Evolutionary conservation across 2,329 filamentous ascomycete genomes (phyloP).

Genomic region (Aspergillus ustus): DNA sequence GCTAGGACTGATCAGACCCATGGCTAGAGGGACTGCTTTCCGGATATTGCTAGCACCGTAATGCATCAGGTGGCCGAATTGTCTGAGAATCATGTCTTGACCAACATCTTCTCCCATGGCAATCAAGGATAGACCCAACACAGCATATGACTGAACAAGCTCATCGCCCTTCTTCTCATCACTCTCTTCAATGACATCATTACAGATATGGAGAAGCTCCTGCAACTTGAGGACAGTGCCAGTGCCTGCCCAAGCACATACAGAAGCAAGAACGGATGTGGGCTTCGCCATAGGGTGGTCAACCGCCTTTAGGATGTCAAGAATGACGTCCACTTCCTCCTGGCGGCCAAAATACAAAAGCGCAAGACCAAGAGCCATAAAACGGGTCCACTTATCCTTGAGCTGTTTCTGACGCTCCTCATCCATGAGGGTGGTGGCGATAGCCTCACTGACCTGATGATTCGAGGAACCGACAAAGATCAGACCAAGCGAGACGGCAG

Average conservation of each 20-base stretch:
- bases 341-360: conserved; percentile 95
- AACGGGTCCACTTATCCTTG: conserved; percentile 97
- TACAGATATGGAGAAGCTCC: conserved; percentile 96
- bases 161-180: conserved; percentile 96
- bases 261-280: conserved; percentile 91
- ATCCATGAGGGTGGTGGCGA: conserved; percentile 90
- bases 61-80: conserved; percentile 98
- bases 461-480: conserved; percentile 93
- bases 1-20: conserved; percentile 95
- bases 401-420: conserved; percentile 88
- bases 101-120: conserved; percentile 98
- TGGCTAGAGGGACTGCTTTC: conserved; percentile 91
- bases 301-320: conserved; percentile 95
- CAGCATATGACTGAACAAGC: conserved; percentile 92
- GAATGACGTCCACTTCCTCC: conserved; percentile 97
- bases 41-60: conserved; percentile 98
- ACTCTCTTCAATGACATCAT: conserved; percentile 92
- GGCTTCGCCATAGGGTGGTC: conserved; percentile 97
- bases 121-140: conserved; percentile 89
- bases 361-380: conserved; percentile 91
- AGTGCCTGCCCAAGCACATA: conserved; percentile 97
- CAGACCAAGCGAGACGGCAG: conserved; percentile 85
- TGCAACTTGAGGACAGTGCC: conserved; percentile 97
- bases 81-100: conserved; percentile 97
- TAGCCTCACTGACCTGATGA: conserved; percentile 86